Percentiles rank a stretch among this genome's conserved stretches.
Evolutionary conservation across 108 stramenopile genomes (phyloP).

Genomic region (Nannochloropsis salina): DNA sequence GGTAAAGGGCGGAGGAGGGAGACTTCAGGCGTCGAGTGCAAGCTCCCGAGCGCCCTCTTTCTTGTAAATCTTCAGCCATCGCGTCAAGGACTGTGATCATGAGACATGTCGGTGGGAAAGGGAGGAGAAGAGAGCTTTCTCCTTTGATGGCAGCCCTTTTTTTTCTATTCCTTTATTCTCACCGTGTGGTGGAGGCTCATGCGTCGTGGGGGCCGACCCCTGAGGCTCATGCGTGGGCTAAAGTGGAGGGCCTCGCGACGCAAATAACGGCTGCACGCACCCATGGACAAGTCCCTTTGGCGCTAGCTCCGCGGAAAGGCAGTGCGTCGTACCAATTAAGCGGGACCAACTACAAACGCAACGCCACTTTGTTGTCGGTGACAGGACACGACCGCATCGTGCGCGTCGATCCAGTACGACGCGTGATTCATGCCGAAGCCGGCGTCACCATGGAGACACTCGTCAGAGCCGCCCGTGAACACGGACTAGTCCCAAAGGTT

Average conservation of each 20-base stretch:
- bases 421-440: not conserved
- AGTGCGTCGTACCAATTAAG: not conserved
- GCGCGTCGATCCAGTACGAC: not conserved
- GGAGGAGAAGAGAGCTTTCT: no score
- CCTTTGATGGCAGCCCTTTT: not conserved
- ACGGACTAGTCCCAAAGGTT: not conserved
- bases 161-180: not conserved
- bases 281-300: not conserved
- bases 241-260: not conserved
- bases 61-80: no score
- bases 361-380: not conserved
- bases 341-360: not conserved
- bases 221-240: not conserved
- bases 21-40: no score
- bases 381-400: not conserved
- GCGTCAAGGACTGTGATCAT: no score
- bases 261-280: not conserved
- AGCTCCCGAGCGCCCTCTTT: no score
- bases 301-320: not conserved
- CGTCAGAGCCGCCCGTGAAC: not conserved
- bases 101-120: no score
- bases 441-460: not conserved
- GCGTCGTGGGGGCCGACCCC: not conserved
- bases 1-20: no score
- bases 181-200: not conserved